Evolutionary conservation across 768 basidiomycete species (phyloP), one percentile per base, ranked within the genome.

Genomic region (Agaricus subrufescens): DNA sequence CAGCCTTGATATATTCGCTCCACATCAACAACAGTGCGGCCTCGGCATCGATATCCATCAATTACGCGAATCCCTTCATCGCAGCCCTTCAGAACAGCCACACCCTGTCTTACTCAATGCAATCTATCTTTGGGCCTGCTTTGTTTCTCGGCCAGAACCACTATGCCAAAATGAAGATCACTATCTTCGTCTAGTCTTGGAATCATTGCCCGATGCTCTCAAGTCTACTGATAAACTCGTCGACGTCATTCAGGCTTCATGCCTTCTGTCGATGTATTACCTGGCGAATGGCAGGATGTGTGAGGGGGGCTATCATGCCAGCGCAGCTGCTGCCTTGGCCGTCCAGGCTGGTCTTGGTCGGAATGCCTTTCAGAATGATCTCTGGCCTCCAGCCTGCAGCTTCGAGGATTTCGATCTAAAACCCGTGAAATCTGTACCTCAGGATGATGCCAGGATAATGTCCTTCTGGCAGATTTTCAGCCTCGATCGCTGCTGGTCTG

Each of bases 401-500:
- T 62, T 56, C 30, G 73, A 77, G 46, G 62, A 64, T 3, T 77
- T 77, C 58, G 78, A 81, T 43, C 71, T 84, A 48, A 83, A 83
- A 45, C 86, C 83, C 2, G 71, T 81, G 1, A 82, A 81, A 65
- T 79, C 80, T 60, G 71, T 78, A 40, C 67, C 85, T 47, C 82
- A 84, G 60, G 84, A 85, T 45, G 86, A 85, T 46, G 87, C 91
- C 65, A 76, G 87, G 42, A 84, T 90, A 54, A 68, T 85, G 39
- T 78, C 89, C 0, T 93, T 93, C 62, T 93, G 90, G 90, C 87
- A 91, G 65, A 87, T 89, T 10, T 93, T 84, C 69, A 82, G 83
- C 62, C 73, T 91, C 60, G 90, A 93, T 68, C 81, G 85, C 30
- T 89, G 87, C 64, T 91, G 89, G 87, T 89, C 89, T 23, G 83